These are phyloP conservation scores for Hericium coralloides DNA, from an alignment of 768 basidiomycete species.

Conservation along the genomic window DNA sequence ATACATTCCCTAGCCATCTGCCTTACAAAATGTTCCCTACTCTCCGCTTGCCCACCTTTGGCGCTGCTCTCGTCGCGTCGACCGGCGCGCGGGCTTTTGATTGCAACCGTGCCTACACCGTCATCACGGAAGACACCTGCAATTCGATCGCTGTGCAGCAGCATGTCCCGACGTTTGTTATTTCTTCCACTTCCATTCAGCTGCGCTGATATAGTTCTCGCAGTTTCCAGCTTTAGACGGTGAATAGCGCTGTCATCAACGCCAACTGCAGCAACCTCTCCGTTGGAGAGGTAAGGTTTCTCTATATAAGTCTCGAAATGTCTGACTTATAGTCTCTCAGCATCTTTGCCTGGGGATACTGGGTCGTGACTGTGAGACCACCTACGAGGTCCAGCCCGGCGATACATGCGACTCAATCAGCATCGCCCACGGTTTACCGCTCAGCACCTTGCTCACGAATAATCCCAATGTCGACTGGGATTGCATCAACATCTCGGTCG, in stretches of 20 bases:
- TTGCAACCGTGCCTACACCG: slow-evolving; percentile 55
- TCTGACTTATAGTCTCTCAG: neutral
- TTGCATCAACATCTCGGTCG: slow-evolving; percentile 64
- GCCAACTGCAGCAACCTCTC: slow-evolving; percentile 53
- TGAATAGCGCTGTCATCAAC: slow-evolving; percentile 41
- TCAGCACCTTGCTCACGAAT: slow-evolving; percentile 49
- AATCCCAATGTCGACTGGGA: slow-evolving; percentile 60
- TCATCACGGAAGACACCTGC: slow-evolving; percentile 52
- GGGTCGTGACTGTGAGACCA: slow-evolving; percentile 52
- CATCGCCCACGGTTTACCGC: slow-evolving; percentile 32
- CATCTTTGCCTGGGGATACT: slow-evolving; percentile 52
- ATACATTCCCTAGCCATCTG: no score
- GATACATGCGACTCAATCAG: slow-evolving; percentile 52
- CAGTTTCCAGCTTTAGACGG: slow-evolving; percentile 67
- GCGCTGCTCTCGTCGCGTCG: neutral
- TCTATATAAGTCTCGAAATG: neutral
- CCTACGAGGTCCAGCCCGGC: slow-evolving; percentile 43
- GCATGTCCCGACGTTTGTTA: slow-evolving; percentile 52
- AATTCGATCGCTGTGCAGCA: slow-evolving; percentile 55
- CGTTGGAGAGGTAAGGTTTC: slow-evolving; percentile 21
- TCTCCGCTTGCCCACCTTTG: neutral
- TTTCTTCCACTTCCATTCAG: neutral
- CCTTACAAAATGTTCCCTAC: no score
- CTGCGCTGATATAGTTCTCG: slow-evolving; percentile 2
- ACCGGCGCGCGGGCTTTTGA: neutral